Conservation (phyloP, 73 alveolate genomes). For the Blepharisma japonicum region DNA sequence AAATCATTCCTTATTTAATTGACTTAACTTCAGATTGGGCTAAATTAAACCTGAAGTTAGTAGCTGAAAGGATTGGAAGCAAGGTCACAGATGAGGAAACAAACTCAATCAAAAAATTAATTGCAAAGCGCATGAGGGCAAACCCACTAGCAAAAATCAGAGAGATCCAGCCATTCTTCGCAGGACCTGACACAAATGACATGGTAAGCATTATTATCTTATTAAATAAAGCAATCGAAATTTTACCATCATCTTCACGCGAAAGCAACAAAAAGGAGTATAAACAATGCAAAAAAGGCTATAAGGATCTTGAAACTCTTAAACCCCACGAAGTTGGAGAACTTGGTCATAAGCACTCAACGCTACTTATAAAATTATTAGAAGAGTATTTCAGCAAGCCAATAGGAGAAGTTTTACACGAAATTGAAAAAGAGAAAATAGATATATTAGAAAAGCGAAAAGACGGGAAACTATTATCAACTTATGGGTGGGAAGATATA, state of each 20-base stretch:
- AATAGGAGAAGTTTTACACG: too few relatives aligned
- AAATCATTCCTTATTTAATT: neutral
- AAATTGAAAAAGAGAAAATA: neutral
- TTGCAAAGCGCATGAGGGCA: neutral
- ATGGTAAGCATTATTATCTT: neutral
- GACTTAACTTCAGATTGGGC: neutral
- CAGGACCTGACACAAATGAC: neutral
- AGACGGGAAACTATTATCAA: neutral
- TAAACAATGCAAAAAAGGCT: neutral
- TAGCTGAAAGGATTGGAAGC: neutral
- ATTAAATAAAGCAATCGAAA: neutral
- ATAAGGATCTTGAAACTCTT: neutral
- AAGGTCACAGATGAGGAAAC: neutral
- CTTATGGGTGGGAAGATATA: neutral
- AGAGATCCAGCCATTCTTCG: conserved; percentile 14
- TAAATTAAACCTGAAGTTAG: neutral
- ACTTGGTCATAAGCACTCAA: neutral
- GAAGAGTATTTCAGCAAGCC: too few relatives aligned
- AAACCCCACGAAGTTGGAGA: neutral
- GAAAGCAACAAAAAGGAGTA: neutral
- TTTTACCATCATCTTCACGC: neutral
- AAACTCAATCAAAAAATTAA: neutral
- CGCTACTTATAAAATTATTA: neutral
- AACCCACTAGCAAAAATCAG: neutral
- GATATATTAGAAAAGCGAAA: neutral